Base-by-base conservation (phyloP, 371 early-diverging fungal genomes). In the Mortierella sp. region DNA sequence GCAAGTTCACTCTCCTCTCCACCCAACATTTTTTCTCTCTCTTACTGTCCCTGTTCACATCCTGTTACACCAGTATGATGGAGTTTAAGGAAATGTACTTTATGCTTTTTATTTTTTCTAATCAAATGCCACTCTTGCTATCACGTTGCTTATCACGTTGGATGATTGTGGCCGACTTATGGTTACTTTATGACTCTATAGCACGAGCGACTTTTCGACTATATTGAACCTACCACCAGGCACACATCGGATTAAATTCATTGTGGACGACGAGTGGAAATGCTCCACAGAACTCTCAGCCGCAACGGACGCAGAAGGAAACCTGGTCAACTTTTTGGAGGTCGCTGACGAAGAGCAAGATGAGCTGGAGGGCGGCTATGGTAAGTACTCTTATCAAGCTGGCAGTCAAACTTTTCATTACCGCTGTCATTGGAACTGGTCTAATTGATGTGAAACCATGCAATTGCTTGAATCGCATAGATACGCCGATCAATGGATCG, bases 251-350 rank as follows among this genome's bases (percentile, higher is more conserved):
- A 91, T 98, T 74, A 99, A 99, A 88, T 99, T 98, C 86, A 97
- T 99, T 81, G 99, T 99, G 9, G 98, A 99, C 82, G 98, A 97
- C 81, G 98, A 98, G 80, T 99, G 99, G 99, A 96, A 96, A 81
- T 98, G 98, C 77, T 96, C 96, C 0, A 96, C 95, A 48, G 96
- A 98, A 74, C 89, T 97, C 74, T 95, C 96, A 73, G 96, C 97
- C 42, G 97, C 97, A 1, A 95, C 96, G 0, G 99, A 98, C 84
- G 93, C 95, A 2, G 96, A 98, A 79, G 99, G 99, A 34, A 98
- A 98, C 75, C 88, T 98, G 24, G 98, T 98, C 70, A 99, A 99
- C 87, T 98, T 96, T 86, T 88, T 99, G 60, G 96, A 97, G 83
- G 97, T 98, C 0, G 87, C 89, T 63, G 91, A 91, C 73, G 94